These are phyloP conservation scores for Rutstroemia sp. DNA, from an alignment of 2,329 filamentous ascomycete species.

Conservation along the genomic window DNA sequence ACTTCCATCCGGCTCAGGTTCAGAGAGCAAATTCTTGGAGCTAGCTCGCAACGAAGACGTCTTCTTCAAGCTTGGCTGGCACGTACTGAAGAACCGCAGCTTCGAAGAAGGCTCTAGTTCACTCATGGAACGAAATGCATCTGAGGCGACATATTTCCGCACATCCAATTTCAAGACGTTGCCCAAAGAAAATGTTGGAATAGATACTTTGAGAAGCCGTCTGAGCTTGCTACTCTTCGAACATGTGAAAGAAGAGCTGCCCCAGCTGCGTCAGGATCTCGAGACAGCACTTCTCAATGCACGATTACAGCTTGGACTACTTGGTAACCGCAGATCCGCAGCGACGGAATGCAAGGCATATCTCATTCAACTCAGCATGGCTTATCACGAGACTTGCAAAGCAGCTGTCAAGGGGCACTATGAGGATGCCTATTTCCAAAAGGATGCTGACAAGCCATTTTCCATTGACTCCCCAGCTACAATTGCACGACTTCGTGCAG, in stretches of 20 bases:
- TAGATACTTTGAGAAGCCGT: conserved; percentile 20
- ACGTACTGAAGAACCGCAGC: conserved; percentile 38
- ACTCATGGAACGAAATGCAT: conserved; percentile 17
- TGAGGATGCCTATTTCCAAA: conserved; percentile 25
- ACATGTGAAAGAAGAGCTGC: conserved; percentile 28
- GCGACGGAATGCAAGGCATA: conserved; percentile 20
- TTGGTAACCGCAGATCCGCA: conserved; percentile 15
- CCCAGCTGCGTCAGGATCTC: conserved; percentile 20
- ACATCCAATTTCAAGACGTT: conserved; percentile 25
- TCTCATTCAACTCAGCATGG: conserved; percentile 24
- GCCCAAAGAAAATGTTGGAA: conserved; percentile 19
- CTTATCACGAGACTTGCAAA: conserved; percentile 26
- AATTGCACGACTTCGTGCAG: conserved; percentile 22
- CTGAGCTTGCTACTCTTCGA: conserved; percentile 25
- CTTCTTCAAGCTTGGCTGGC: conserved; percentile 40
- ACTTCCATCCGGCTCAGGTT: conserved; percentile 30
- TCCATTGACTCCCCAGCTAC: conserved; percentile 10
- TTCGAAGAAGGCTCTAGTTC: conserved; percentile 32
- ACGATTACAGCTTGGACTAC: conserved; percentile 6
- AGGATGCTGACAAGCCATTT: conserved; percentile 11
- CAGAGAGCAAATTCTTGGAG: conserved; percentile 30
- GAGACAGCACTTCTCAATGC: conserved; percentile 9
- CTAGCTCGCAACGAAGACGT: conserved; percentile 36
- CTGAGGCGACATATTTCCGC: conserved; percentile 21
- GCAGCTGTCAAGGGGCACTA: conserved; percentile 29